Conservation (phyloP, 306 rosid genomes). For the Quercus ilex region DNA sequence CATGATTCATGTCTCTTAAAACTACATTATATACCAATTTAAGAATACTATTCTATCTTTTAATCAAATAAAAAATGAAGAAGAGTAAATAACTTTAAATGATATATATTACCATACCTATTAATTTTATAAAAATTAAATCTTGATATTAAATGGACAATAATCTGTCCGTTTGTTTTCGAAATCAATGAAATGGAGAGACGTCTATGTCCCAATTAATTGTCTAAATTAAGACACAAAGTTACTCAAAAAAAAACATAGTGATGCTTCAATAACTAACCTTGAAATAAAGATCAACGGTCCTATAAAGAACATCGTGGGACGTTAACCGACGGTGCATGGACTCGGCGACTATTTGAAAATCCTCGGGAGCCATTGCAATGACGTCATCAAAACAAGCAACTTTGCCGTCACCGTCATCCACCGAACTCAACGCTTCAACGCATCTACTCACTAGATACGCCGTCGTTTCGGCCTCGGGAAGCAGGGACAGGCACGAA, state of each 20-base stretch:
- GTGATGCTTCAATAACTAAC: conserved; percentile 28
- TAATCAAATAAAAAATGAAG: too few relatives aligned
- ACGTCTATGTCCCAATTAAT: background rate
- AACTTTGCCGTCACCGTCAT: conserved; percentile 17
- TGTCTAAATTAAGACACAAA: background rate
- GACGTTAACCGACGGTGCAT: conserved; percentile 39
- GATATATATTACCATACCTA: too few relatives aligned
- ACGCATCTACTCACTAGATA: conserved; percentile 61
- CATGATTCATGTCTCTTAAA: too few relatives aligned
- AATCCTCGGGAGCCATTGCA: conserved; percentile 43
- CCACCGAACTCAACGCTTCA: conserved; percentile 47
- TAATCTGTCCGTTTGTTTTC: too few relatives aligned
- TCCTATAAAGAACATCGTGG: conserved; percentile 66
- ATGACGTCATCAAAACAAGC: conserved; percentile 40
- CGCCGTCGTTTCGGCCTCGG: conserved; percentile 82
- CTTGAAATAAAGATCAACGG: conserved; percentile 58
- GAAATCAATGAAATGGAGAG: too few relatives aligned
- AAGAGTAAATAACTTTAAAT: too few relatives aligned
- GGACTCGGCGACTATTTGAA: conserved; percentile 48
- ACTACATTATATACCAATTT: too few relatives aligned
- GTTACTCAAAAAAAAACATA: background rate
- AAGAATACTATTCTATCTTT: too few relatives aligned
- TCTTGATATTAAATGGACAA: too few relatives aligned
- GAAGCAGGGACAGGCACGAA: conserved; percentile 67
- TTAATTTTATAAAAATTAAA: too few relatives aligned